Base-by-base conservation (phyloP, 257 asterid genomes). In the Handroanthus guayacan region DNA sequence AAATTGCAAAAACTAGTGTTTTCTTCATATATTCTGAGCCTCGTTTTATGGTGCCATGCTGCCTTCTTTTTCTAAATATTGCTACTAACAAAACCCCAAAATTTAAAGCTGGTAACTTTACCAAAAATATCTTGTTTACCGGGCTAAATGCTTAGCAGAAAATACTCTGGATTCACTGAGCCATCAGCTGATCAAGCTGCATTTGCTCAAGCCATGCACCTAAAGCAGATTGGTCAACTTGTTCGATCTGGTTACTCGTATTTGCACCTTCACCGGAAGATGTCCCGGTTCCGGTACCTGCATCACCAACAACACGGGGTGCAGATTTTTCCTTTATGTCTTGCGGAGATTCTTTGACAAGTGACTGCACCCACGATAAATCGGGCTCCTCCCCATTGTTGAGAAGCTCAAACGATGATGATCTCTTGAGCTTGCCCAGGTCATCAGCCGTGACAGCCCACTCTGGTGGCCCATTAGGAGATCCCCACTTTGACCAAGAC, bases 351-450 rank as follows among this genome's bases (percentile, higher is more conserved):
- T 94, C 98, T 70, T 82, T 89, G 38, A 94, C 98, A 11, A 94
- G 92, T 0, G 92, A 86, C 52, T 94, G 97, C 68, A 94, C 97
- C 98, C 98, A 94, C 3, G 97, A 91, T 54, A 91, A 76, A 81
- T 91, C 97, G 5, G 98, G 98, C 75, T 89, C 98, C 81, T 89
- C 97, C 9, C 81, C 88, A 10, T 82, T 80, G 77, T 79, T 86
- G 39, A 82, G 85, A 67, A 71, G 78, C 82, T 93, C 97, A 17
- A 82, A 89, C n/a, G 98, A 91, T 2, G 91, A 83, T 3, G 96
- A 87, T 74, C 90, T 82, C 81, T 77, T 86, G 48, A 81, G 86
- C 75, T 71, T 91, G 45, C 86, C 87, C 11, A 88, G 54, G 50
- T 84, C 90, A 9, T 81, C 89, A 0, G 81, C 63, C 18, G 18